These are phyloP conservation scores for Agapanthus africanus DNA, from an alignment of 106 monocot genomes.

Conservation along the genomic window DNA sequence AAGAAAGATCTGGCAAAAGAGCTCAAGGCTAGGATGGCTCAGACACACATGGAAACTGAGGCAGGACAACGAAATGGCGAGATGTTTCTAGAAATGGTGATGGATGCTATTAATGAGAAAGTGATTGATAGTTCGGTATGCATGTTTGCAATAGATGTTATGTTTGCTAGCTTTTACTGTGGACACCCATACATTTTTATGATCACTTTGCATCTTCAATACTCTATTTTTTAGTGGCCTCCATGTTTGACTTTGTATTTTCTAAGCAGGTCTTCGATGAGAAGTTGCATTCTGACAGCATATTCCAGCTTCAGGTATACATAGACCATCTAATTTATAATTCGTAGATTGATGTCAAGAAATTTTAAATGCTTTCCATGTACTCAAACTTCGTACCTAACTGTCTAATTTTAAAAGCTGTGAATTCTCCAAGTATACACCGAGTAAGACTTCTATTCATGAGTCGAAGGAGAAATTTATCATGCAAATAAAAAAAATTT, in stretches of 20 bases:
- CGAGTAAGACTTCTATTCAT: background rate
- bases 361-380: background rate
- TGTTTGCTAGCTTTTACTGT: slow-evolving; percentile 5
- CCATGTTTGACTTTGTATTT: background rate
- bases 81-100: slow-evolving; percentile 49
- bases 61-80: slow-evolving; percentile 52
- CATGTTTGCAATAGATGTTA: slow-evolving; percentile 4
- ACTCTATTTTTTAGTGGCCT: background rate
- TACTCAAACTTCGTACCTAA: background rate
- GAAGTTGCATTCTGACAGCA: slow-evolving; percentile 58
- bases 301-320: slow-evolving; percentile 78
- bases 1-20: slow-evolving; percentile 61
- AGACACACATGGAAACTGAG: slow-evolving; percentile 60
- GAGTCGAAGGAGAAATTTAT: background rate
- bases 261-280: slow-evolving; percentile 82
- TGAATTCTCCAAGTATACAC: background rate
- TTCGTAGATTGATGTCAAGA: background rate
- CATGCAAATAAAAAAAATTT: background rate
- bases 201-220: background rate
- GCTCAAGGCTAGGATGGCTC: slow-evolving; percentile 74
- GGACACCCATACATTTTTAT: background rate
- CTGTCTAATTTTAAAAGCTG: background rate
- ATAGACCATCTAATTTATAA: background rate
- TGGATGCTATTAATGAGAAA: slow-evolving; percentile 25
- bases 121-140: slow-evolving; percentile 46